Conservation (phyloP, 768 basidiomycete genomes). For the Mycena filopes region DNA sequence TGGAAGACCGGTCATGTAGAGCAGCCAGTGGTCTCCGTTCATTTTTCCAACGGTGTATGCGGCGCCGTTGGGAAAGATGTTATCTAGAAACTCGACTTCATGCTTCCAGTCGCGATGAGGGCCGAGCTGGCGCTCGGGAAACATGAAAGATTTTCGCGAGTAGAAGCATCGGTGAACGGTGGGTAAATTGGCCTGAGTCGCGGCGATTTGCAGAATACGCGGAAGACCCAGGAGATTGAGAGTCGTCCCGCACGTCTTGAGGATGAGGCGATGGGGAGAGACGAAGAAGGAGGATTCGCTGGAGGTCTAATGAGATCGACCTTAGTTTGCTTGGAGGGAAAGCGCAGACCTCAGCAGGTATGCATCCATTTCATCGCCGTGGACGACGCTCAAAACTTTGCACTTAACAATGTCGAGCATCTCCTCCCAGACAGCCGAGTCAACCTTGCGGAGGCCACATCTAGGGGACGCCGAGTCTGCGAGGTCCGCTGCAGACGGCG, state of each 20-base stretch:
- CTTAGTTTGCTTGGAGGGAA: conserved; percentile 19
- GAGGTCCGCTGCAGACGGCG: conserved; percentile 74
- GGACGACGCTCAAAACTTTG: conserved; percentile 90
- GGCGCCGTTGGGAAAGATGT: conserved; percentile 86
- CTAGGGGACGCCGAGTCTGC: conserved; percentile 48
- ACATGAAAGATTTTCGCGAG: conserved; percentile 99
- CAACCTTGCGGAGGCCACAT: conserved; percentile 81
- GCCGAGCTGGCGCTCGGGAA: conserved; percentile 93
- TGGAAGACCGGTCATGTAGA: conserved; percentile 85
- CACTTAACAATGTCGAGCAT: conserved; percentile 98
- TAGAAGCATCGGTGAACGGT: conserved; percentile 94
- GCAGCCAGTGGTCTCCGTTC: conserved; percentile 98
- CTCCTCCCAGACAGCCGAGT: conserved; percentile 88
- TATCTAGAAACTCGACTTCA: conserved; percentile 92
- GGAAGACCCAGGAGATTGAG: conserved; percentile 96
- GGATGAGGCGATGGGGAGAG: conserved; percentile 92
- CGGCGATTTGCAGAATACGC: conserved; percentile 93
- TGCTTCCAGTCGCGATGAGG: conserved; percentile 95
- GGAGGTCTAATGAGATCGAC: conserved; percentile 32
- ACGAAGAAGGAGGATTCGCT: conserved; percentile 99
- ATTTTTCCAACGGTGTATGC: conserved; percentile 98
- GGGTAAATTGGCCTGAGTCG: conserved; percentile 68
- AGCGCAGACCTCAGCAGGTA: conserved; percentile 89
- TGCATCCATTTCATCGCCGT: conserved; percentile 92
- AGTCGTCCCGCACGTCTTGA: conserved; percentile 99